Evolutionary conservation across 257 asterid genomes (phyloP).

Genomic region (Oldenlandia corymbosa): DNA sequence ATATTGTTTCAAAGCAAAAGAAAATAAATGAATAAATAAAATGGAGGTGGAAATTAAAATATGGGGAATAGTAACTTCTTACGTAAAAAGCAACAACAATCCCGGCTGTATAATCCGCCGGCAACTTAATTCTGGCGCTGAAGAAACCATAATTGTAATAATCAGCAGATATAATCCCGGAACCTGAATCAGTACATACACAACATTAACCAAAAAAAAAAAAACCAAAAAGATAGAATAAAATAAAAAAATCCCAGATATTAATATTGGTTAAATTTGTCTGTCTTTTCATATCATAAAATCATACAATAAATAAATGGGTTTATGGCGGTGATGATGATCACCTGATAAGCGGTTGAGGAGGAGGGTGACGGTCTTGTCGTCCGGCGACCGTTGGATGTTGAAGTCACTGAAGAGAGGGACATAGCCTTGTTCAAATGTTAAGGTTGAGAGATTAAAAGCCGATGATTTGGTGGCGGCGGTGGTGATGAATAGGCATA

Average conservation of each 20-base stretch:
- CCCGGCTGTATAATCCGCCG: constrained; percentile 74
- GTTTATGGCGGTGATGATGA: not conserved
- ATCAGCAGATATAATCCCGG: constrained; percentile 78
- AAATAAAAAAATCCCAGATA: too few relatives aligned
- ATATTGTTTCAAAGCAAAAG: too few relatives aligned
- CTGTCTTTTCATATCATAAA: not conserved
- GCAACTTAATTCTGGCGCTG: constrained; percentile 85
- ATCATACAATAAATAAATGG: not conserved
- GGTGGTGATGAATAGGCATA: constrained; percentile 15
- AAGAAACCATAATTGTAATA: constrained; percentile 88
- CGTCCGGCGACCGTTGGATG: constrained; percentile 51
- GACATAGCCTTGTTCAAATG: constrained; percentile 46
- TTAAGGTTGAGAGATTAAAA: constrained; percentile 51
- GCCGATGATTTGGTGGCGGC: constrained; percentile 19
- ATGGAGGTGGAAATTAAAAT: too few relatives aligned
- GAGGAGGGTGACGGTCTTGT: constrained; percentile 54
- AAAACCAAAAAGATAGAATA: too few relatives aligned
- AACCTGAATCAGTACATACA: constrained; percentile 39
- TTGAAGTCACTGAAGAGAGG: constrained; percentile 84
- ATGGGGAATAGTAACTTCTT: too few relatives aligned
- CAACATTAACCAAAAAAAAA: not conserved
- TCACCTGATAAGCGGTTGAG: constrained; percentile 76
- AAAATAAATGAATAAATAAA: too few relatives aligned
- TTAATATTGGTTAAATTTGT: too few relatives aligned
- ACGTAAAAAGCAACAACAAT: constrained; percentile 89